phyloP scores from a whole-genome alignment of 129 eudicot genomes.

The Lactuca sativa region DNA sequence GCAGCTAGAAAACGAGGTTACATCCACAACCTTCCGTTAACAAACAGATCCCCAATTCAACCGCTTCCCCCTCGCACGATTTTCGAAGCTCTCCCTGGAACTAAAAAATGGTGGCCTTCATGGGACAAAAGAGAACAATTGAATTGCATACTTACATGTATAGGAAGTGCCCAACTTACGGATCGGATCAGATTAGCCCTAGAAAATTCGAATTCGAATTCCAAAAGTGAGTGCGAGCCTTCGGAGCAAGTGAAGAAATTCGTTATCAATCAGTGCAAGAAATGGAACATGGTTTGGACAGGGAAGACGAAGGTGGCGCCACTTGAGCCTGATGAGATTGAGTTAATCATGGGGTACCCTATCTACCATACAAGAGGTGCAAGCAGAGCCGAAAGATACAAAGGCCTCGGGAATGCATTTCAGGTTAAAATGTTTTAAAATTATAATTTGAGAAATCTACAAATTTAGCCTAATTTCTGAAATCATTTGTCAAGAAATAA shows the following conservation, averaged over 20 bases:
- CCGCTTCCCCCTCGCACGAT: constrained; percentile 40
- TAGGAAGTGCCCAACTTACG: constrained; percentile 36
- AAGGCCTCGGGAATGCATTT: constrained; percentile 45
- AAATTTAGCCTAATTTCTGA: too few species aligned
- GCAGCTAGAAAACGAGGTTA: constrained; percentile 43
- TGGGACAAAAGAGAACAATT: constrained; percentile 44
- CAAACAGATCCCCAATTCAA: constrained; percentile 36
- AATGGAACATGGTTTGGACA: constrained; percentile 49
- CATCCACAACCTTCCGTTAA: constrained; percentile 45
- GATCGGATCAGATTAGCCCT: constrained; percentile 26
- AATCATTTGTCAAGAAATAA: too few species aligned
- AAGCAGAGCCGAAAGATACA: constrained; percentile 34
- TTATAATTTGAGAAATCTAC: too few species aligned
- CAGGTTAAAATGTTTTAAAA: constrained; percentile 11
- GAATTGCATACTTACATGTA: constrained; percentile 35
- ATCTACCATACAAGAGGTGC: constrained; percentile 40
- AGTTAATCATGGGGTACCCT: constrained; percentile 47
- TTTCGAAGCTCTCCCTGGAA: constrained; percentile 30
- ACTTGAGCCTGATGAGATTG: constrained; percentile 48
- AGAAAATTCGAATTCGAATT: not conserved
- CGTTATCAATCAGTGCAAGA: constrained; percentile 29
- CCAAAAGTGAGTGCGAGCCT: not conserved
- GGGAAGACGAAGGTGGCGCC: constrained; percentile 42
- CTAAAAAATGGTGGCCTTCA: constrained; percentile 43
- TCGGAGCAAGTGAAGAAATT: constrained; percentile 4